Percentiles rank a stretch among this genome's conserved stretches.
Conservation (phyloP, 1,139 yeast species). For the Magnusiomyces tetraspermus region DNA sequence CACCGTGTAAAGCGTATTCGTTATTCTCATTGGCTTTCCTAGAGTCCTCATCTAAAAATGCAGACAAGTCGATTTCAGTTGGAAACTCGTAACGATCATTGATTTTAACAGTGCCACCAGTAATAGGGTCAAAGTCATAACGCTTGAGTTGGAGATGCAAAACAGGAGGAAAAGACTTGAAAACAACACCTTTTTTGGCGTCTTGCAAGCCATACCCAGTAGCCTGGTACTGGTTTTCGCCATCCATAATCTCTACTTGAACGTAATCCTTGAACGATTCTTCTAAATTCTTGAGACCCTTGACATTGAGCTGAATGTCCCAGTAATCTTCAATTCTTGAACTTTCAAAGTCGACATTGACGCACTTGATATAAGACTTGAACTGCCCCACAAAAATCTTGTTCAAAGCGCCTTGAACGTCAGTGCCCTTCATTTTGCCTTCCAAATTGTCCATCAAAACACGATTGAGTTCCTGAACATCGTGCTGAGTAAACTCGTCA, state of each 20-base stretch:
- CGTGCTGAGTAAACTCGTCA: constrained; percentile 96
- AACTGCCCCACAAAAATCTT: constrained; percentile 91
- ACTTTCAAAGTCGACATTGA: constrained; percentile 91
- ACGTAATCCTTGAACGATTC: constrained; percentile 80
- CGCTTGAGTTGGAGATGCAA: constrained; percentile 86
- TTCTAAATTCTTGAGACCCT: constrained; percentile 60
- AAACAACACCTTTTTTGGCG: constrained; percentile 93
- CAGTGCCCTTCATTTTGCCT: constrained; percentile 81
- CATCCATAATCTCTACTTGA: constrained; percentile 80
- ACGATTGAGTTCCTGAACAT: constrained; percentile 91
- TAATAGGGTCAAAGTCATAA: constrained; percentile 87
- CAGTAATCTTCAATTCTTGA: constrained; percentile 90
- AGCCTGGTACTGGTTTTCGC: constrained; percentile 93
- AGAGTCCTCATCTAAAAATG: constrained; percentile 53
- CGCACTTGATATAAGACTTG: constrained; percentile 90
- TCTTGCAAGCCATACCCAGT: constrained; percentile 89
- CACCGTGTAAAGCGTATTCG: constrained; percentile 82
- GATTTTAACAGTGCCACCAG: constrained; percentile 81
- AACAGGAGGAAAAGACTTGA: constrained; percentile 84
- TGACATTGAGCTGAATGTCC: constrained; percentile 95
- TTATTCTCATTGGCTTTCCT: constrained; percentile 53
- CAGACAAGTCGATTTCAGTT: constrained; percentile 66
- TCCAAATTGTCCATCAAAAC: constrained; percentile 93
- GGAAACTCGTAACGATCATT: constrained; percentile 92
- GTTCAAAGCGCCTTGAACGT: constrained; percentile 68